Evolutionary conservation across 2,329 filamentous ascomycete species (phyloP), one percentile per base, ranked within the genome.

Genomic region (Mycosphaerella arachidis): DNA sequence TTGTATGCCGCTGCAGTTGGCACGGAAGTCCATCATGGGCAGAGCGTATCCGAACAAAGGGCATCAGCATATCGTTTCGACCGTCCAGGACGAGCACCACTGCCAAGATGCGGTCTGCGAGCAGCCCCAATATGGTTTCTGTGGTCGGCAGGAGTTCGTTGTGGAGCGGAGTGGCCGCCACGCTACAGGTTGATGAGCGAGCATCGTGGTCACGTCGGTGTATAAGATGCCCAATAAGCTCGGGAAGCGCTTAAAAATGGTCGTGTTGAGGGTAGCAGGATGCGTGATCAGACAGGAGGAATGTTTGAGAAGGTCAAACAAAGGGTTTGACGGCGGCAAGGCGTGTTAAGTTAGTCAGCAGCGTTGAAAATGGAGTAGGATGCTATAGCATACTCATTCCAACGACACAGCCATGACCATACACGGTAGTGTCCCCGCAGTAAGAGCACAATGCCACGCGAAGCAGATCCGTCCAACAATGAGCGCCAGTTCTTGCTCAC

Each of bases 381-480:
- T 35, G 7, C 31, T 2, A 35, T 35, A 12, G 8, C 31, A 35
- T 35, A 12, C 31, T 24, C 31, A 9, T 35, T 8, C 7, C 7
- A 18, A 53, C 50, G 24, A 35, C 33, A 40, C 52, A 4, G 37
- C 10, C 13, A 43, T 18, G 31, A 9, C 46, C 2, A 30, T 33
- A 31, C 45, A 31, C 45, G 27, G n/a, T 31, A 35, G 20, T 31
- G 53, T 24, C 35, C n/a, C 51, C 53, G 54, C 27, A 40, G 50
- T 58, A 24, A 52, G 13, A 20, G 48, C 66, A 81, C 66, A 65
- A 97, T 97, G 93, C 93, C 93, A 72, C 89, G 90, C 76, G 92
- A 97, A 87, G 86, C 88, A 61, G 90, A 95, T 69, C 90, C 93
- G 58, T 97, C 93, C 55, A 84, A 89, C 64, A 91, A 93, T 73